phyloP scores from a whole-genome alignment of 1,284 basidiomycete genomes.

The Rhizopogon parksii region DNA sequence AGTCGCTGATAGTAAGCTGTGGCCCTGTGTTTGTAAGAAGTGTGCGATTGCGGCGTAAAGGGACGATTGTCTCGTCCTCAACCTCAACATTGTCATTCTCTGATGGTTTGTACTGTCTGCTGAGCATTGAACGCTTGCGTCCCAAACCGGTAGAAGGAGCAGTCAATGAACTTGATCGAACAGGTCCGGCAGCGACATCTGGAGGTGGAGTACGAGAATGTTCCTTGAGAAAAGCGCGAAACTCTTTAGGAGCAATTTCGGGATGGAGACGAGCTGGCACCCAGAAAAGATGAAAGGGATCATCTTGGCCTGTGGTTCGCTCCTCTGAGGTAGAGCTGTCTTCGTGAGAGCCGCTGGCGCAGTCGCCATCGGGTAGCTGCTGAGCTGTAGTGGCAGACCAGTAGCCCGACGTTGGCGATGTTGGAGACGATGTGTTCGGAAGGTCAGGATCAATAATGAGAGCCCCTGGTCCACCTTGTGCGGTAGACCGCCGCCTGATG shows the following conservation, averaged over 20 bases:
- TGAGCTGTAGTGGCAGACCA: slow-evolving; percentile 37
- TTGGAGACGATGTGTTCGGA: slow-evolving; percentile 53
- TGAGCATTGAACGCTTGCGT: slow-evolving; percentile 85
- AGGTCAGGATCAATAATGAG: slow-evolving; percentile 84
- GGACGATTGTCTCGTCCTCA: slow-evolving; percentile 54
- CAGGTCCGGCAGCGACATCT: slow-evolving; percentile 36
- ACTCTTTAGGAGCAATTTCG: slow-evolving; percentile 94
- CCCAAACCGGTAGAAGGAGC: slow-evolving; percentile 47
- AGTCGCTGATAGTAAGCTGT: slow-evolving; percentile 83
- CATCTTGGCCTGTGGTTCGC: slow-evolving; percentile 39
- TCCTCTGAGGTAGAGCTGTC: slow-evolving; percentile 34
- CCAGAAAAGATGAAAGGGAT: slow-evolving; percentile 91
- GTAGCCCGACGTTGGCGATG: slow-evolving; percentile 46
- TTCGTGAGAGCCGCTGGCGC: slow-evolving; percentile 41
- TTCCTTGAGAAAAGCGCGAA: slow-evolving; percentile 90
- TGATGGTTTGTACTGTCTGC: slow-evolving; percentile 76
- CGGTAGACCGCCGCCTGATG: slow-evolving; percentile 72
- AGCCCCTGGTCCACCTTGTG: slow-evolving; percentile 65
- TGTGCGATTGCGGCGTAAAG: slow-evolving; percentile 62
- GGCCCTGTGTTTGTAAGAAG: slow-evolving; percentile 56
- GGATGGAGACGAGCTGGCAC: slow-evolving; percentile 94
- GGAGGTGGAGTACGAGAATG: slow-evolving; percentile 63
- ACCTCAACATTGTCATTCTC: slow-evolving; percentile 69
- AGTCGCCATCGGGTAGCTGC: slow-evolving; percentile 34
- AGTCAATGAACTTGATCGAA: slow-evolving; percentile 31